Base-by-base conservation (phyloP, 2,329 filamentous ascomycete genomes). In the Thermomyces lanuginosus region DNA sequence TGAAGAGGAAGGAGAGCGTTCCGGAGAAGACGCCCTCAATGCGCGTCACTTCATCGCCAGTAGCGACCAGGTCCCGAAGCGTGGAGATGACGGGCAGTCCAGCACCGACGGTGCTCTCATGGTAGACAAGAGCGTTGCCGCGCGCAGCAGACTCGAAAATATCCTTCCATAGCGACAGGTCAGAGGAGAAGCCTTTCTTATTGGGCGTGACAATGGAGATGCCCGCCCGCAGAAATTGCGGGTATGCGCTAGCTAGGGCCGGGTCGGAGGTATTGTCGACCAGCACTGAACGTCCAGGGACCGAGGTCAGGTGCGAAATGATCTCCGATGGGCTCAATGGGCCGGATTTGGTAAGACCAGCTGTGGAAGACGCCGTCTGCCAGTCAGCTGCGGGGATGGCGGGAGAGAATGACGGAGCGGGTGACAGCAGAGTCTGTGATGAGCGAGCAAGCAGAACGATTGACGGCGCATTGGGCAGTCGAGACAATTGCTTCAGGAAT, bases 11-110 rank as follows among this genome's bases (percentile, higher is more conserved):
- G 20, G 80, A 91, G 72, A 98, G 86, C 29, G 89, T 98, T 37
- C 89, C 89, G 35, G 81, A 92, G 60, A 98, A 95, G 27, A 98
- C 84, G 39, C 89, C 89, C 58, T 95, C 86, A 41, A 98, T 91
- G 58, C 76, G 84, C 29, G 70, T 82, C 4, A 98, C 76, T 49
- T 81, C 66, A 48, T 98, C 89, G 21, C 89, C 89, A 1, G 89
- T 98, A 36, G 84, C 77, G 13, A 93, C 70, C n/a, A 98, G 67
- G 44, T 98, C 89, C 47, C 83, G 84, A 37, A 98, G 61, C 0
- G 89, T 93, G 21, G 81, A 92, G 42, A 98, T 78, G 33, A 95
- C 77, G 4, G 89, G 89, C 26, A 98, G 66, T 4, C 89, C 89
- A 6, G 89, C 89, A 26, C 89, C 89, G 12, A 92, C 83, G 7